Evolutionary conservation across 495 filamentous ascomycete species (phyloP), one percentile per base, ranked within the genome.

Genomic region (Penicillium angulare): DNA sequence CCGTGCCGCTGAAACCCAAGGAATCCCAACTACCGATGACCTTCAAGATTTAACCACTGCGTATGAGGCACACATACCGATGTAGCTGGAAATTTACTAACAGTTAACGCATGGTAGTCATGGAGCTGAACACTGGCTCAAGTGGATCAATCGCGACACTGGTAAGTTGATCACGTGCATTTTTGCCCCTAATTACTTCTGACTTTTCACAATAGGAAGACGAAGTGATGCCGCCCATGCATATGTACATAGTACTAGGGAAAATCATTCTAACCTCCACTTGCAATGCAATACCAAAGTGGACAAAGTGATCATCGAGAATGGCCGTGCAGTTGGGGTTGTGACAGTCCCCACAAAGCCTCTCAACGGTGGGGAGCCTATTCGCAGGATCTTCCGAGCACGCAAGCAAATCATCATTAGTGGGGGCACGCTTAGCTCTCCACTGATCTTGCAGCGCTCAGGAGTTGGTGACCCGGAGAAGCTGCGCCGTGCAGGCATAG

Each of bases 201-300:
- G n/a, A 29, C n/a, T n/a, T n/a, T n/a, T n/a, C n/a, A n/a, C n/a
- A 15, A 34, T 20, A 71, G 72, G 72, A 35, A 62, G 72, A 34
- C 66, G 72, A 23, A 85, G 80, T 50, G 88, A 91, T 63, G 83
- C 82, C 12, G 88, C 88, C n/a, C 87, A 87, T 53, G 84, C 82
- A 1, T 89, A 89, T 50, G 77, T 89, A 26, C 85, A 89, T 60
- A 82, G 83, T 21, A 87, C 84, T 7, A 77, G 84, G 52, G 73
- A 81, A 16, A 79, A 82, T 20, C 66, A 90, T 60, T 72, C 73
- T 40, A 92, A 90, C 62, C 71, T 92, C 20, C 87, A 90, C 57
- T 73, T 92, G 1, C 82, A 84, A 54, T 85, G 81, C 66, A 87
- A 89, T 67, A 91, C 87, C 59, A 92, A 91, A 64, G 81, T 88